Conservation (phyloP, 805 yeast genomes). For the Cephaloascus albidus region DNA sequence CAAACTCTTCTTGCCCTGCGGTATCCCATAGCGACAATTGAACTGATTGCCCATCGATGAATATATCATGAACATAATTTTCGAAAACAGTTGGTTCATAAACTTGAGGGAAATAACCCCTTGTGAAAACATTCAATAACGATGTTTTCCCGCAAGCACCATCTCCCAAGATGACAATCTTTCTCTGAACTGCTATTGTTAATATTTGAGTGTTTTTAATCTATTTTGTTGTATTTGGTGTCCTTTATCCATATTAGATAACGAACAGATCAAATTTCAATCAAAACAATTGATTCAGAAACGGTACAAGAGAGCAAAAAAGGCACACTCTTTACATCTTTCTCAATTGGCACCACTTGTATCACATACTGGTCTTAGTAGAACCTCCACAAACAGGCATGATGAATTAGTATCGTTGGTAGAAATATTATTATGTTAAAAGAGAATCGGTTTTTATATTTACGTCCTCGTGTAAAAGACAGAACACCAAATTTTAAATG, state of each 20-base stretch:
- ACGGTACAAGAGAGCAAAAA: background rate
- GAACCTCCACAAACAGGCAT: slow-evolving; percentile 37
- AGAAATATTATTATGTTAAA: background rate
- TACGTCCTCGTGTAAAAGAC: background rate
- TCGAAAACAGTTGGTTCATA: slow-evolving; percentile 98
- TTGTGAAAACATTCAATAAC: slow-evolving; percentile 84
- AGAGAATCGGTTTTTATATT: too few species aligned
- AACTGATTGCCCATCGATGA: slow-evolving; percentile 87
- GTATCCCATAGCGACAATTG: slow-evolving; percentile 96
- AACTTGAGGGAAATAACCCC: slow-evolving; percentile 97
- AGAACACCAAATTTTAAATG: too few species aligned
- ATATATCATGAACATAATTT: slow-evolving; percentile 93
- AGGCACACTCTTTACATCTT: too few species aligned
- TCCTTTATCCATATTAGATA: too few species aligned
- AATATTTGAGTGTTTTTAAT: too few species aligned
- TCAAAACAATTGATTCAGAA: background rate
- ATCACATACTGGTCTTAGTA: slow-evolving; percentile 34
- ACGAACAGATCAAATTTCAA: too few species aligned
- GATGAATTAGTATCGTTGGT: slow-evolving; percentile 1
- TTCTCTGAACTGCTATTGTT: slow-evolving; percentile 69
- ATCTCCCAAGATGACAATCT: slow-evolving; percentile 90
- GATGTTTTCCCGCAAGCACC: slow-evolving; percentile 99
- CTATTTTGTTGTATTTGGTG: too few species aligned
- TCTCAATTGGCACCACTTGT: too few species aligned
- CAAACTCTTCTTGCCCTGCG: slow-evolving; percentile 98